A percentile compares a stretch with the other conserved stretches of the same genome.
phyloP scores from a whole-genome alignment of 2,329 filamentous ascomycete genomes.

The Clarireedia monteithiana region DNA sequence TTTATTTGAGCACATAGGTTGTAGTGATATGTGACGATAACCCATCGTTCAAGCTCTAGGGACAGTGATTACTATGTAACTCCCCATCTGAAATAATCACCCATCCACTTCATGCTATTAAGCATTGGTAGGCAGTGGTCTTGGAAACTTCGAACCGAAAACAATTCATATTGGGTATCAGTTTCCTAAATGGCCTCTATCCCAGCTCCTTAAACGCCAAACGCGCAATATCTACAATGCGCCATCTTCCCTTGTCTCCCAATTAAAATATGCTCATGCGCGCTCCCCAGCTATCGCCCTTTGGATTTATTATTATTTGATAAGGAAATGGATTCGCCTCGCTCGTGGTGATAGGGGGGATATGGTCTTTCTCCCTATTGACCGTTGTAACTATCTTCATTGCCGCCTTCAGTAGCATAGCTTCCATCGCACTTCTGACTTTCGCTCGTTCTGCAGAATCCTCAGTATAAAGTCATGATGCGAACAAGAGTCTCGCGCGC shows the following conservation, averaged over 20 bases:
- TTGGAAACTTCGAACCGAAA: slow-evolving; percentile 6
- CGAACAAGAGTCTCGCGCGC: slow-evolving; percentile 24
- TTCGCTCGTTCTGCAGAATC: slow-evolving; percentile 64
- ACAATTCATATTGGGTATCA: slow-evolving; percentile 24
- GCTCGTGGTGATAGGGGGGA: slow-evolving; percentile 90
- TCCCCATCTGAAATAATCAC: background rate
- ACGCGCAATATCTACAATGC: slow-evolving; percentile 8
- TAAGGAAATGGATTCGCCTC: slow-evolving; percentile 93
- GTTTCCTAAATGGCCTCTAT: slow-evolving; percentile 20
- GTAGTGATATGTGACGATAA: no score
- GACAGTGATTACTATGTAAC: no score
- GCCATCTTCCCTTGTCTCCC: background rate
- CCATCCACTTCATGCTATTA: background rate
- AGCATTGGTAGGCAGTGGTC: background rate
- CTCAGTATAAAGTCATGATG: background rate
- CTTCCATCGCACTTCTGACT: slow-evolving; percentile 84
- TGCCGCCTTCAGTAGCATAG: slow-evolving; percentile 76
- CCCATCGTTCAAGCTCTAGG: no score
- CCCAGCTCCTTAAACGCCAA: slow-evolving; percentile 8
- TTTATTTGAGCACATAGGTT: no score
- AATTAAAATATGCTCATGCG: slow-evolving; percentile 56
- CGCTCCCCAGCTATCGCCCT: slow-evolving; percentile 69
- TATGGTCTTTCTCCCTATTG: slow-evolving; percentile 88
- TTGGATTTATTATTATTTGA: slow-evolving; percentile 82
- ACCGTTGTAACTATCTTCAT: slow-evolving; percentile 86